Base-by-base conservation (phyloP, 2,329 filamentous ascomycete genomes). In the Arthrocladium fulminans region DNA sequence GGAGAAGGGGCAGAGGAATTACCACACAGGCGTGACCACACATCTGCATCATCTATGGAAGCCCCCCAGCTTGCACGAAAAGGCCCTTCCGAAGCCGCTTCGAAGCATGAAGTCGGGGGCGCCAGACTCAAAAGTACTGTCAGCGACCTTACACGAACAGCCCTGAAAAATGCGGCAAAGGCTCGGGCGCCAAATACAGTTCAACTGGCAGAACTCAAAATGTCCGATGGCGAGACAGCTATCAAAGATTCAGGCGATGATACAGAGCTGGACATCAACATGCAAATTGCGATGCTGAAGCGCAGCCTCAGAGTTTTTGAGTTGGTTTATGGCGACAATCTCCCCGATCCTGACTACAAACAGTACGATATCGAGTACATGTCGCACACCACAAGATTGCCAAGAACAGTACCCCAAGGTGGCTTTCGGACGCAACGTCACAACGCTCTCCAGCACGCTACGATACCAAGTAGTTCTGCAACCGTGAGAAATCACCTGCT, bases 251-350 rank as follows among this genome's bases (percentile, higher is more conserved):
- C 4, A 6, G 9, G n/a, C 23, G 37, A 22, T 3, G 37, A 22
- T 7, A 15, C 7, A 15, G 13, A 37, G 17, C 8, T 7, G 23
- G 37, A 40, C 8, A 24, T 40, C 37, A 15, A 35, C 13, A n/a
- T n/a, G 32, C 32, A 35, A n/a, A 40, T 40, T 22, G 37, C 9
- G 9, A 40, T 20, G 6, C 8, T 40, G 5, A 40, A 40, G n/a
- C 8, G 37, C 6, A 9, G 5, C n/a, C 37, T 40, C 37, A 40
- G 23, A 15, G 9, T 6, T 5, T 40, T 40, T 19, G 7, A 22
- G 17, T 6, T 40, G n/a, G 37, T 40, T 6, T 40, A 40, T 40
- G 37, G 37, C 23, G 37, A 40, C 9, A n/a, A 40, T 40, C 37
- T 40, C 17, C 37, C 37, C 3, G 37, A 40, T 19, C 37, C 37